A percentile compares a stretch with the other conserved stretches of the same genome.
These are phyloP conservation scores for Hsuehochloa calcarea DNA, from an alignment of 176 grass and related monocot genomes.

Conservation along the genomic window DNA sequence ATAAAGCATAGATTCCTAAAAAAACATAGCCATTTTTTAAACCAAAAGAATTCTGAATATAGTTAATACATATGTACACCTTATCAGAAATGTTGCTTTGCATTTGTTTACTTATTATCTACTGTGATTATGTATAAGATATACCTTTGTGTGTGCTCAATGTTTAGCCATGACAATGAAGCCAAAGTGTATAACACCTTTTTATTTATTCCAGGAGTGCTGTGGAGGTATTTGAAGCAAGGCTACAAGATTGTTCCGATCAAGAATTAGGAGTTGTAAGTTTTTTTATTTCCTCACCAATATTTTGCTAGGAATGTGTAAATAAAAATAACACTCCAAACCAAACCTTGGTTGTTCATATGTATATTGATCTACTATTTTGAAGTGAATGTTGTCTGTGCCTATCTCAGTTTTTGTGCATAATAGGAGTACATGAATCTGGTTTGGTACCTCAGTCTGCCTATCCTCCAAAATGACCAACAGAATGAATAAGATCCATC, in stretches of 20 bases:
- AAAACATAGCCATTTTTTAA: not conserved
- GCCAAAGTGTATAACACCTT: not conserved
- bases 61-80: not conserved
- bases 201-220: constrained; percentile 65
- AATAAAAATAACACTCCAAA: not conserved
- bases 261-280: constrained; percentile 61
- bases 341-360: not conserved
- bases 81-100: not conserved
- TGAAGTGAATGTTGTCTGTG: not conserved
- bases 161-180: not conserved
- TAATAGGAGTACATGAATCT: not conserved
- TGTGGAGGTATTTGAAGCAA: constrained; percentile 80
- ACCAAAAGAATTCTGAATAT: not conserved
- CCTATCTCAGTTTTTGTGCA: not conserved
- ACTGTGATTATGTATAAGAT: not conserved
- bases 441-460: not conserved
- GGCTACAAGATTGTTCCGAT: constrained; percentile 44
- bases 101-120: not conserved
- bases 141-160: not conserved
- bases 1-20: not conserved
- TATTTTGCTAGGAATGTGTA: not conserved
- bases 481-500: not conserved
- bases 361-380: not conserved
- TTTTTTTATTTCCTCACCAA: not conserved
- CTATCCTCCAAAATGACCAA: not conserved